Evolutionary conservation across 371 early-diverging fungal species (phyloP).

Genomic region (Saksenaea oblongispora): DNA sequence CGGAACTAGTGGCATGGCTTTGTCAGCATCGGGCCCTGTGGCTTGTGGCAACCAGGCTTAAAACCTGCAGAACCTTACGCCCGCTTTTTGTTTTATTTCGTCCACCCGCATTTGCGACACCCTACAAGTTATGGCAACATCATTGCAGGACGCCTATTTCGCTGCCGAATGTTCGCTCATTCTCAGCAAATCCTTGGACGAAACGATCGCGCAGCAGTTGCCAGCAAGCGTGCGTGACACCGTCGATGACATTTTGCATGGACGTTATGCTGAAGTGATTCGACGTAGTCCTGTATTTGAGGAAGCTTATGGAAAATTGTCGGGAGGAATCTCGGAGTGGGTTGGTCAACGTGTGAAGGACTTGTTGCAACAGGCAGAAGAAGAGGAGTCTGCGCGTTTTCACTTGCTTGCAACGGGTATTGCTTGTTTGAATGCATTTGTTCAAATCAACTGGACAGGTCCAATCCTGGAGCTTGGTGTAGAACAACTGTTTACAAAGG

Average conservation of each 20-base stretch:
- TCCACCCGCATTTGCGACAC: not conserved
- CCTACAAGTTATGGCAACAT: not conserved
- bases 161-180: conserved; percentile 19
- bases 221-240: conserved; percentile 1
- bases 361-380: conserved; percentile 10
- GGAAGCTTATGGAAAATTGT: conserved; percentile 14
- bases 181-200: conserved; percentile 15
- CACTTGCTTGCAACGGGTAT: conserved; percentile 51
- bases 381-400: conserved; percentile 12
- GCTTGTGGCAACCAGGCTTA: not conserved
- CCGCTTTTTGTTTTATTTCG: not conserved
- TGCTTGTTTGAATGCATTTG: conserved; percentile 62
- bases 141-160: conserved; percentile 4
- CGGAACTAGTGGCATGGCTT: not conserved
- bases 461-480: conserved; percentile 53
- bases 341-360: conserved; percentile 14
- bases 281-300: conserved; percentile 28
- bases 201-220: conserved; percentile 2
- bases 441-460: conserved; percentile 74
- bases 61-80: not conserved
- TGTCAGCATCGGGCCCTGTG: not conserved
- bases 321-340: conserved; percentile 22
- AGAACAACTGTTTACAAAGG: conserved; percentile 24
- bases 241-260: conserved; percentile 26
- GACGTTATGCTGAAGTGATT: conserved; percentile 34